Evolutionary conservation across 2,329 filamentous ascomycete genomes (phyloP), one percentile per base, ranked within the genome.

Genomic region (Colletotrichum caudatum): DNA sequence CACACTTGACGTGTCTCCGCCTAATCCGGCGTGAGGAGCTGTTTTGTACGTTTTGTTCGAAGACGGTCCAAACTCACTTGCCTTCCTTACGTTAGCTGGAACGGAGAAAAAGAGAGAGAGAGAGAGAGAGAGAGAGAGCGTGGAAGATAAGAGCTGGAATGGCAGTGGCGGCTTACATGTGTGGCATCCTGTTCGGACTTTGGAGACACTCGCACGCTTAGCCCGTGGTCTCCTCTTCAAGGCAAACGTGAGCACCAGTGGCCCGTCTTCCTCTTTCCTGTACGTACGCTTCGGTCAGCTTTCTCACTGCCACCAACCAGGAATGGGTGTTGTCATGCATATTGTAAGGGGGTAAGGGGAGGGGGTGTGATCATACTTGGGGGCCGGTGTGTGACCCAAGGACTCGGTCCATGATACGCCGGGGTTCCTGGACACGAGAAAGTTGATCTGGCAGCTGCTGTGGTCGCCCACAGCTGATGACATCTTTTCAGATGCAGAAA

Each of bases 1-100:
- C 80, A 72, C 79, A 81, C 64, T 81, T 81, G 41, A 81, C 77
- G 59, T 81, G 80, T 18, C 79, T 76, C 64, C 76, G 77, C 71
- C 79, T 81, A 26, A n/a, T 11, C 1, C 37, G 58, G 48, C 44
- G 11, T 59, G 63, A 66, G 71, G 58, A 60, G 44, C 33, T 50
- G 58, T 5, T 4, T 48, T 39, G 37, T 35, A 54, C 41, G 58
- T 20, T 33, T 33, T 11, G 29, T 23, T 37, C n/a, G 5, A 41
- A 41, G 39, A 4, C 51, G 51, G 62, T 44, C 16, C 39, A 23
- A 33, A 75, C 76, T 75, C 64, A 78, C 77, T 78, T 78, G 77
- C 78, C 78, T 79, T 37, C 8, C 8, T 7, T 1, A 20, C 20
- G 64, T 56, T 64, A 57, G 46, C 23, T 66, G 35, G n/a, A 14